A percentile compares a stretch with the other conserved stretches of the same genome.
Conservation (phyloP, 768 basidiomycete genomes). For the Pisolithus albus region DNA sequence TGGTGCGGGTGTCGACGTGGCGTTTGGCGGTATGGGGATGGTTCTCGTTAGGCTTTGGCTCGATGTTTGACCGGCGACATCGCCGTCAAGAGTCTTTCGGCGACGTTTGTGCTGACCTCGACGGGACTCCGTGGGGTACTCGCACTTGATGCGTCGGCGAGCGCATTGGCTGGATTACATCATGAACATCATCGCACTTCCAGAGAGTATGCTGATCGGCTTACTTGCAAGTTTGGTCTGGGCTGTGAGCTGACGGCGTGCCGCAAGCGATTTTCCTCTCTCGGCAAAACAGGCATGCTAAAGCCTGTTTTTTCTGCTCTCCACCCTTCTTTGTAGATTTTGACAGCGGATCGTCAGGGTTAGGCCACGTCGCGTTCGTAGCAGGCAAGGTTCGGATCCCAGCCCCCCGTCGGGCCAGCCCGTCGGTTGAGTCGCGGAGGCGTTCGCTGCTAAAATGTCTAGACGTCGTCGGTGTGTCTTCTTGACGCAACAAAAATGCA, state of each 20-base stretch:
- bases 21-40: no score
- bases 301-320: conserved; percentile 39
- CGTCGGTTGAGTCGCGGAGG: conserved; percentile 22
- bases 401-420: conserved; percentile 24
- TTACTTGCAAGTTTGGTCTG: conserved; percentile 42
- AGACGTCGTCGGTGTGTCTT: conserved; percentile 18
- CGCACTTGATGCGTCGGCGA: conserved; percentile 38
- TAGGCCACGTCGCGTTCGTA: conserved; percentile 24
- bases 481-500: conserved; percentile 14
- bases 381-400: conserved; percentile 11
- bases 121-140: conserved; percentile 44
- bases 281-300: conserved; percentile 43
- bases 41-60: no score
- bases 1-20: no score
- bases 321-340: conserved; percentile 30
- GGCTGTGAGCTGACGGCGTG: conserved; percentile 31
- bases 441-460: conserved; percentile 23
- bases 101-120: conserved; percentile 41
- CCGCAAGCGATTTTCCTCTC: conserved; percentile 48
- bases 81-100: conserved; percentile 24
- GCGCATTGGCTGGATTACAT: conserved; percentile 35
- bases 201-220: conserved; percentile 12
- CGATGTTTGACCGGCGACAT: no score
- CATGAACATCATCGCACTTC: conserved; percentile 10
- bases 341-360: conserved; percentile 26